Evolutionary conservation across 176 grass and related monocot species (phyloP).

Genomic region (Pharus latifolius): DNA sequence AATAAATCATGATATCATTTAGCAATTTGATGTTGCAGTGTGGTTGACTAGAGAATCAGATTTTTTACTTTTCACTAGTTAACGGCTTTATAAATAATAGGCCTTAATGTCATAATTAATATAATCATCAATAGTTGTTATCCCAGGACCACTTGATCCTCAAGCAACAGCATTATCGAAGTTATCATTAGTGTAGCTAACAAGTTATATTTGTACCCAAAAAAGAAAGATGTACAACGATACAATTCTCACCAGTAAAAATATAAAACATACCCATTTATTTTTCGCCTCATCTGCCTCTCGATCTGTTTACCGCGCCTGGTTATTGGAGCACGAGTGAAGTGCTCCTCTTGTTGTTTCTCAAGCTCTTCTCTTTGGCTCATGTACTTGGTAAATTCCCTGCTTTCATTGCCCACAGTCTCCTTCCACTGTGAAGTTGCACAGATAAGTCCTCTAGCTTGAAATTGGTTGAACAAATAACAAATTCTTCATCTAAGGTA

Average conservation of each 20-base stretch:
- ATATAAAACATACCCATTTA: constrained; percentile 48
- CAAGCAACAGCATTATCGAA: too few relatives aligned
- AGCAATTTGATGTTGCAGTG: too few relatives aligned
- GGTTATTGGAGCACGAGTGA: constrained; percentile 69
- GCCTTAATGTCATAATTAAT: too few relatives aligned
- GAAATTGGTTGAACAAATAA: not conserved
- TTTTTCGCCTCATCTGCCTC: constrained; percentile 43
- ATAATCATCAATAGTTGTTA: too few relatives aligned
- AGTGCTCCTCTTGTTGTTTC: constrained; percentile 67
- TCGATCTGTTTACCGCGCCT: constrained; percentile 66
- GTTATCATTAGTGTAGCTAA: not conserved
- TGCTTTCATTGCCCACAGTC: constrained; percentile 69
- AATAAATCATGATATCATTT: too few relatives aligned
- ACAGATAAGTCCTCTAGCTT: not conserved
- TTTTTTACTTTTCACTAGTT: too few relatives aligned
- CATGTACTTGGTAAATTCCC: constrained; percentile 46
- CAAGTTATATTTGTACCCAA: not conserved
- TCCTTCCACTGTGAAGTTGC: constrained; percentile 49
- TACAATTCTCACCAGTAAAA: not conserved
- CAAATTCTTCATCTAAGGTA: constrained; percentile 1
- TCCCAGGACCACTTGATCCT: too few relatives aligned
- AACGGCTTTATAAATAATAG: too few relatives aligned
- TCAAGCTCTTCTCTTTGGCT: constrained; percentile 52
- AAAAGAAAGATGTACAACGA: not conserved
- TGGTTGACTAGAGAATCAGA: too few relatives aligned